Base-by-base conservation (phyloP, 768 basidiomycete genomes). In the Sistotremastrum niveocremeum region DNA sequence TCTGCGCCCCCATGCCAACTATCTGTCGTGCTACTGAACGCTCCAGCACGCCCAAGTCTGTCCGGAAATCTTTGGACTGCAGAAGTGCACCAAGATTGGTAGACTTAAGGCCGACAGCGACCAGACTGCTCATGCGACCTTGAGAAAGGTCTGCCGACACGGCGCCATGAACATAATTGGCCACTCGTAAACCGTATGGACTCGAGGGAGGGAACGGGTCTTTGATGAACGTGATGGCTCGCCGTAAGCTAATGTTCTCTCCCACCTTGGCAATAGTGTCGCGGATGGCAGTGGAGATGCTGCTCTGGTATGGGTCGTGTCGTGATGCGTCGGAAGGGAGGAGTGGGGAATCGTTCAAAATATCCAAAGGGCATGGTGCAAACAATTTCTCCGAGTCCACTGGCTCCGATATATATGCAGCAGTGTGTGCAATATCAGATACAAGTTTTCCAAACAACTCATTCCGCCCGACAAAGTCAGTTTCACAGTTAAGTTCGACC, bases 401-500 rank as follows among this genome's bases (percentile, higher is more conserved):
- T 40, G 77, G 73, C 45, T 77, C 75, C 0, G 75, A 62, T 38
- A 86, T 66, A 56, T 79, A 84, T 5, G 88, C 88, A 34, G 81
- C 78, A 1, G 86, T 89, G 54, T 85, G 80, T 10, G 88, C 83
- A 52, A 95, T 81, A 54, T 87, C 79, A 37, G 72, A 69, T 8
- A 84, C 82, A 36, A 93, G 73, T 45, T 71, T 70, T 10, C 76
- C 70, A 56, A 98, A 98, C 8, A 89, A 67, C 48, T 81, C 76
- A 55, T 88, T 93, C 52, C 86, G 67, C 28, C 80, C 87, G 31
- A 98, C 93, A 59, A 95, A 98, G 65, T 98, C 93, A 44, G 93
- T 95, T 66, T 98, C 93, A 66, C 93, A 97, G 54, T 87, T 88
- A 50, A 95, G 68, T 62, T 98, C 93, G 47, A 97, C 68, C 74